Conservation (phyloP, 2,329 filamentous ascomycete species). For the Stemphylium beticola region DNA sequence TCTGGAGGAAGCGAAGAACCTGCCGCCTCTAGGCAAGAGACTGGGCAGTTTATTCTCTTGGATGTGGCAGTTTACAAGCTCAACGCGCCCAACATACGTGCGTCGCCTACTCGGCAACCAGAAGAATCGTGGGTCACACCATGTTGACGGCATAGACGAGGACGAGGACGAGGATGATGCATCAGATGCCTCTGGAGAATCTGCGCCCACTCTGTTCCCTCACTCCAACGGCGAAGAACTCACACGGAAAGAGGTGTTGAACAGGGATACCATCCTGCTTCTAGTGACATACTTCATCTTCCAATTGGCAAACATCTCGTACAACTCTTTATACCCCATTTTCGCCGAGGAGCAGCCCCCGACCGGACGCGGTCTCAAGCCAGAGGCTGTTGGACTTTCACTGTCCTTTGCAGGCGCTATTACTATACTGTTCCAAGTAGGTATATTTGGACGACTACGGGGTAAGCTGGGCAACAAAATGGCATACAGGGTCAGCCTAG, state of each 20-base stretch:
- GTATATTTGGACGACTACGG: slow-evolving; percentile 80
- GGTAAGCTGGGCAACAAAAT: slow-evolving; percentile 82
- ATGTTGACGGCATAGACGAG: slow-evolving; percentile 45
- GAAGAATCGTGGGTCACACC: slow-evolving; percentile 37
- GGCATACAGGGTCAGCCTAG: slow-evolving; percentile 79
- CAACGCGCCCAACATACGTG: slow-evolving; percentile 65
- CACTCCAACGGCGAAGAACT: slow-evolving; percentile 52
- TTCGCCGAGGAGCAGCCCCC: slow-evolving; percentile 80
- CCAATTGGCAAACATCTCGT: slow-evolving; percentile 91
- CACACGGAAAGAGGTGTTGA: slow-evolving; percentile 68
- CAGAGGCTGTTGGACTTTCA: slow-evolving; percentile 82
- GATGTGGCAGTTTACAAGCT: slow-evolving; percentile 72
- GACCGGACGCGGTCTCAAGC: slow-evolving; percentile 75
- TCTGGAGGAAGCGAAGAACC: slow-evolving; percentile 67
- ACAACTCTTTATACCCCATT: slow-evolving; percentile 93
- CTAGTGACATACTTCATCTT: slow-evolving; percentile 90
- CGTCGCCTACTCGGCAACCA: slow-evolving; percentile 45
- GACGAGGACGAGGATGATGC: slow-evolving; percentile 55
- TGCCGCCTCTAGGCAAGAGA: slow-evolving; percentile 66
- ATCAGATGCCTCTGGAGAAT: slow-evolving; percentile 38
- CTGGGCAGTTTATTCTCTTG: slow-evolving; percentile 68
- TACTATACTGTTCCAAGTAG: slow-evolving; percentile 89
- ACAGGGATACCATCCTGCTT: slow-evolving; percentile 80
- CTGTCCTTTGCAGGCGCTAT: slow-evolving; percentile 82
- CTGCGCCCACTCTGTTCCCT: slow-evolving; percentile 51